phyloP scores from a whole-genome alignment of 2,329 filamentous ascomycete species.

The Cladosporium sphaerospermum region DNA sequence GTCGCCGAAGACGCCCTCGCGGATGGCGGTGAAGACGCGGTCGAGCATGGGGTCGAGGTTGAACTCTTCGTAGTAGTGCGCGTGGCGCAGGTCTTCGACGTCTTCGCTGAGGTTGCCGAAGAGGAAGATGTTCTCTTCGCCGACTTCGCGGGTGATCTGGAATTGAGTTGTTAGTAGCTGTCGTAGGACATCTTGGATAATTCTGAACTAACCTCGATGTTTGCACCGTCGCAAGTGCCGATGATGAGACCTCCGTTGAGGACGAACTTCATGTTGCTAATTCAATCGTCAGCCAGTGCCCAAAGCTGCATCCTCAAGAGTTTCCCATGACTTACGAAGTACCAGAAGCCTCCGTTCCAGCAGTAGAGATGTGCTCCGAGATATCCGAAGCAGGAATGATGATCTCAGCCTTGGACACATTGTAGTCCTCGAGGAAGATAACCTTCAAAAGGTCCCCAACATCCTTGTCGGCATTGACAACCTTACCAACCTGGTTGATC shows the following conservation, averaged over 20 bases:
- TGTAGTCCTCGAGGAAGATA: slow-evolving; percentile 96
- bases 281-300: background rate
- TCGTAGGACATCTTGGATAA: background rate
- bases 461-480: slow-evolving; percentile 88
- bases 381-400: slow-evolving; percentile 92
- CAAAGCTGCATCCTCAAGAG: background rate
- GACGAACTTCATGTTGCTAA: slow-evolving; percentile 96
- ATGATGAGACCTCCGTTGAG: slow-evolving; percentile 96
- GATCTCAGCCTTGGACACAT: slow-evolving; percentile 98
- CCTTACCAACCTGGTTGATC: slow-evolving; percentile 81
- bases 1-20: slow-evolving; percentile 73
- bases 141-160: slow-evolving; percentile 90
- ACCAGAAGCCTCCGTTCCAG: slow-evolving; percentile 80
- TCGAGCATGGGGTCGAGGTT: slow-evolving; percentile 68
- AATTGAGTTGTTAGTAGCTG: background rate
- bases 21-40: slow-evolving; percentile 79
- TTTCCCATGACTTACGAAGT: slow-evolving; percentile 51
- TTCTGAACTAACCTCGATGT: slow-evolving; percentile 55
- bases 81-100: slow-evolving; percentile 89
- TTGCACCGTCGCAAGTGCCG: slow-evolving; percentile 94
- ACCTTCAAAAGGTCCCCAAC: slow-evolving; percentile 94
- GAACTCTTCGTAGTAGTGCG: slow-evolving; percentile 77
- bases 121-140: slow-evolving; percentile 96
- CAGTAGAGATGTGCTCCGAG: slow-evolving; percentile 97
- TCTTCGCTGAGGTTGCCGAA: slow-evolving; percentile 95